These are phyloP conservation scores for Serendipita vermifera DNA, from an alignment of 768 basidiomycete genomes.

Conservation along the genomic window DNA sequence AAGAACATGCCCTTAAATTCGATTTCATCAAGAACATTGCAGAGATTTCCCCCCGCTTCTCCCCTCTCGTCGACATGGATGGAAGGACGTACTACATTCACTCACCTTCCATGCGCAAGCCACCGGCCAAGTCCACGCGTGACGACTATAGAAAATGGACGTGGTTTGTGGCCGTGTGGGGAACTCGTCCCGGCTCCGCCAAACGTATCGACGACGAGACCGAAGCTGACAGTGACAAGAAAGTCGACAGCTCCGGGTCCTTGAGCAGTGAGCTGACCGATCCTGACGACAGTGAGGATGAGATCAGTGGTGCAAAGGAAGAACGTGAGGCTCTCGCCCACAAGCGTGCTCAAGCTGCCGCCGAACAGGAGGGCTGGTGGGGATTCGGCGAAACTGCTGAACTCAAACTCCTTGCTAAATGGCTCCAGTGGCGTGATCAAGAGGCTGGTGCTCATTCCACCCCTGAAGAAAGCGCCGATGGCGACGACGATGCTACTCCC, in stretches of 20 bases:
- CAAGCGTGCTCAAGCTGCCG: no score
- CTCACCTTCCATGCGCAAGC: background rate
- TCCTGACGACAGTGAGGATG: no score
- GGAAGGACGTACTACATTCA: background rate
- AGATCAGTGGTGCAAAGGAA: background rate
- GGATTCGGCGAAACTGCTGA: constrained; percentile 6
- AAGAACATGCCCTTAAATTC: background rate
- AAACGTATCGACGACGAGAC: background rate
- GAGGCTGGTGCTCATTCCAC: no score
- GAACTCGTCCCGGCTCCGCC: background rate
- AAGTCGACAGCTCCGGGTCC: no score
- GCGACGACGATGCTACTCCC: background rate
- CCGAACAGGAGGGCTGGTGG: constrained; percentile 1
- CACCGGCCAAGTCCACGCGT: background rate
- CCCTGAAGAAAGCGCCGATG: background rate
- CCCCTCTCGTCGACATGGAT: background rate
- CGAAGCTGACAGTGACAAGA: no score
- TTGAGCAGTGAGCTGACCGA: no score
- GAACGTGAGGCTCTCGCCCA: no score
- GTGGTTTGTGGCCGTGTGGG: constrained; percentile 6
- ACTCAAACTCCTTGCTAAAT: constrained; percentile 3
- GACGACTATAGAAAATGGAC: constrained; percentile 2
- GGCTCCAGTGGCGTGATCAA: background rate
- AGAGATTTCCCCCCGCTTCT: background rate
- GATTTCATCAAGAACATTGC: background rate